Evolutionary conservation across 306 rosid species (phyloP), one percentile per base, ranked within the genome.

Genomic region (Malus fusca): DNA sequence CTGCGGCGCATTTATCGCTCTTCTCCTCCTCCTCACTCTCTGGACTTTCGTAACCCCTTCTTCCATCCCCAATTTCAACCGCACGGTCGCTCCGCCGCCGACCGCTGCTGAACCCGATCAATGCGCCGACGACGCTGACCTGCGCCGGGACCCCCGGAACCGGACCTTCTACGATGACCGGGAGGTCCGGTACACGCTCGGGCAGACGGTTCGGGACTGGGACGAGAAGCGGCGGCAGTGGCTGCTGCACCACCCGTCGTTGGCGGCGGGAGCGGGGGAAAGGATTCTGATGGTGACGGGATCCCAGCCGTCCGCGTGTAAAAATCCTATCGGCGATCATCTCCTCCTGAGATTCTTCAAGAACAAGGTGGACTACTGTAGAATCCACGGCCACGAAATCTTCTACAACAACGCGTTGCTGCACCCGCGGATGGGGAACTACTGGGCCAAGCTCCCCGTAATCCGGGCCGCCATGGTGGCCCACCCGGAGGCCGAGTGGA

Each of bases 401-500:
- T 88, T 88, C 73, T 95, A 92, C 85, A 92, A 92, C 84, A 82
- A 87, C 69, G 95, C 88, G 0, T 40, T 90, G n/a, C 75, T 92
- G 4, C 86, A 95, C 48, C 95, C 89, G 1, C 63, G 84, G 17
- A 95, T 95, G 98, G 77, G 66, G 66, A 55, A 77, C 0, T 90
- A 86, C 63, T 95, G 99, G 97, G 96, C 93, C 28, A 95, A 95
- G 60, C 90, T 92, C 1, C 93, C 96, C 0, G 90, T 90, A 69
- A 84, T 92, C 23, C 84, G 87, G 74, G 90, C 97, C 5, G 90
- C 93, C 5, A 92, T 92, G 97, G 21, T 92, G 84, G 93, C 97
- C 78, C 99, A 92, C n/a, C 96, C 97, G 6, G 97, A 89, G 60
- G 93, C 84, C 55, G 97, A 95, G 85, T 95, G 97, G 97, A 90